phyloP scores from a whole-genome alignment of 2,329 filamentous ascomycete species.

The Aspergillus sclerotialis region DNA sequence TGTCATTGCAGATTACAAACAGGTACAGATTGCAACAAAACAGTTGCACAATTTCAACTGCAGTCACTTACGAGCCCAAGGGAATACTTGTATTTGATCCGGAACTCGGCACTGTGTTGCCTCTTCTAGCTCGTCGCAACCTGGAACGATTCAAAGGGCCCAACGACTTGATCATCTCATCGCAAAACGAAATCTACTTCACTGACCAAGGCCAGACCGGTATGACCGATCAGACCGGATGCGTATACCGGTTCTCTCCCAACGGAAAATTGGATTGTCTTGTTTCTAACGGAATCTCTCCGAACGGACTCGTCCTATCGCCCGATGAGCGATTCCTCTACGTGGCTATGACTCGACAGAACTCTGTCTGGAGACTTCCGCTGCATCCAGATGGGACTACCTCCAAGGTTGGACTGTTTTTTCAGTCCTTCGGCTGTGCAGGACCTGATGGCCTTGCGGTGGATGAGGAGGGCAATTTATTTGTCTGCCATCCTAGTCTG shows the following conservation, averaged over 20 bases:
- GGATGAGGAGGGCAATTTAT: conserved; percentile 34
- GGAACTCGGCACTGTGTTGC: conserved; percentile 15
- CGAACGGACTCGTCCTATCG: conserved; percentile 34
- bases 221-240: conserved; percentile 36
- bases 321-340: conserved; percentile 34
- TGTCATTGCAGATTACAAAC: conserved; percentile 37
- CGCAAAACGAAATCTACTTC: conserved; percentile 34
- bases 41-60: too few species aligned
- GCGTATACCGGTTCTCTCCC: conserved; percentile 30
- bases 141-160: conserved; percentile 40
- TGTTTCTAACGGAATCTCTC: conserved; percentile 32
- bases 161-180: conserved; percentile 37
- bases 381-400: conserved; percentile 34
- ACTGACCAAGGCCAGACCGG: conserved; percentile 42
- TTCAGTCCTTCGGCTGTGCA: conserved; percentile 35
- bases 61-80: conserved; percentile 12
- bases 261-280: conserved; percentile 33
- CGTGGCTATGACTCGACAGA: conserved; percentile 30
- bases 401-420: conserved; percentile 34
- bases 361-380: conserved; percentile 37
- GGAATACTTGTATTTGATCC: conserved; percentile 34
- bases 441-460: conserved; percentile 35
- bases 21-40: too few species aligned
- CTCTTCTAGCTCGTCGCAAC: conserved; percentile 26
- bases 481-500: conserved; percentile 31